Evolutionary conservation across 352 stramenopile genomes (phyloP).

Genomic region (Phytophthora aleatoria): DNA sequence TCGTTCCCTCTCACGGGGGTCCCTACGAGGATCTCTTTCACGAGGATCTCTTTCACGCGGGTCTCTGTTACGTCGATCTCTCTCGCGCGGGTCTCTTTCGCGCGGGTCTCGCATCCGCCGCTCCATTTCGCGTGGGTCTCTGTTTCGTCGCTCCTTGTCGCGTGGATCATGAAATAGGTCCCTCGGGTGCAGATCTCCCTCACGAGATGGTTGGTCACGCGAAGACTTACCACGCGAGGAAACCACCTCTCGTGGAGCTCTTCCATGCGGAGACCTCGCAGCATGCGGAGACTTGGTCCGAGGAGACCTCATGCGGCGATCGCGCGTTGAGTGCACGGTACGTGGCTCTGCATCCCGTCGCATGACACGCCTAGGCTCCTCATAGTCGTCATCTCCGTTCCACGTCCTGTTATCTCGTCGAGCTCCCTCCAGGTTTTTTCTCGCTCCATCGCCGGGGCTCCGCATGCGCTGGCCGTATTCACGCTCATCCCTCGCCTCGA

Average conservation of each 20-base stretch:
- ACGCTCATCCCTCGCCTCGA: constrained; percentile 19
- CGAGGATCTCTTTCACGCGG: constrained; percentile 13
- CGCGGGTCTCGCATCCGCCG: constrained; percentile 1
- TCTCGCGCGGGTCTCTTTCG: constrained; percentile 5
- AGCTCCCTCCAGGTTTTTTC: constrained; percentile 12
- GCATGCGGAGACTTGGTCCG: constrained; percentile 19
- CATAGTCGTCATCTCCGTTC: constrained; percentile 29
- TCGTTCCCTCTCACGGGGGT: constrained; percentile 11
- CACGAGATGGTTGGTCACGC: constrained; percentile 10
- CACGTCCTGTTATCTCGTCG: constrained; percentile 32
- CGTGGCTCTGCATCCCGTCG: constrained; percentile 14
- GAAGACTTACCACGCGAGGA: constrained; percentile 11
- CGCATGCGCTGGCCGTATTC: constrained; percentile 12
- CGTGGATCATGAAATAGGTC: constrained; percentile 4
- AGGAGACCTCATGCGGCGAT: constrained; percentile 24
- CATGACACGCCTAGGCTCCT: constrained; percentile 6
- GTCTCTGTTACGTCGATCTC: constrained; percentile 10
- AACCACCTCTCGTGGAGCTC: constrained; percentile 20
- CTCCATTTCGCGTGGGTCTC: constrained; percentile 11
- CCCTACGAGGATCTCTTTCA: constrained; percentile 11
- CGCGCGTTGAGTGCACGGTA: constrained; percentile 16
- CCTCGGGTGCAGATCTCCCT: constrained; percentile 5
- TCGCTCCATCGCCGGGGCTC: constrained; percentile 6
- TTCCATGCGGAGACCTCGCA: constrained; percentile 18
- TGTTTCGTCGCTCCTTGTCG: constrained; percentile 11